phyloP scores from a whole-genome alignment of 352 stramenopile genomes.

The Peronospora tabacina region DNA sequence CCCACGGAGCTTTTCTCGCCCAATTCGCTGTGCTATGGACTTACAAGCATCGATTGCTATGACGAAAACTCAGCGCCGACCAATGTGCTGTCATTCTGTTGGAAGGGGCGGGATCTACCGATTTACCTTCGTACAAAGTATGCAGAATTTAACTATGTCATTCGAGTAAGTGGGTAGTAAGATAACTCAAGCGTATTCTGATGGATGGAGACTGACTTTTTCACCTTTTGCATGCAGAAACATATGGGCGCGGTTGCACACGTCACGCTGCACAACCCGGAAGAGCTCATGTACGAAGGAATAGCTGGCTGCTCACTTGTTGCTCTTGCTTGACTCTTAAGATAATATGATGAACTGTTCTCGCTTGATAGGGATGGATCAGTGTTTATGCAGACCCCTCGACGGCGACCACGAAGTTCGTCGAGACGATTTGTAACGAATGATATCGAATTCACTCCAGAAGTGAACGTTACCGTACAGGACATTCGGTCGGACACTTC shows the following conservation, averaged over 20 bases:
- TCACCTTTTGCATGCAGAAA: constrained; percentile 38
- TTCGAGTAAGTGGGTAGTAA: constrained; percentile 40
- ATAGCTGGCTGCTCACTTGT: background rate
- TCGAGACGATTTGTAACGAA: constrained; percentile 70
- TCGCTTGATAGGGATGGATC: constrained; percentile 43
- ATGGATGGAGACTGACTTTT: constrained; percentile 8
- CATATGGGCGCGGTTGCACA: constrained; percentile 71
- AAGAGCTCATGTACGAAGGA: constrained; percentile 61
- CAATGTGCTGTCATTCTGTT: constrained; percentile 81
- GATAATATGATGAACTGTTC: background rate
- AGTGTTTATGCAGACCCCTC: constrained; percentile 52
- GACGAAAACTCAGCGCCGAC: constrained; percentile 54
- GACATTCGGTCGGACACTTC: constrained; percentile 75
- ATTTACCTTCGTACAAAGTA: constrained; percentile 85
- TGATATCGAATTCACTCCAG: constrained; percentile 74
- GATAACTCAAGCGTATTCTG: background rate
- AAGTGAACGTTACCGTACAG: constrained; percentile 57
- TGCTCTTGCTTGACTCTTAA: background rate
- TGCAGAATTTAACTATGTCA: constrained; percentile 85
- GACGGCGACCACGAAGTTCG: constrained; percentile 51
- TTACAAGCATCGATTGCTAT: constrained; percentile 65
- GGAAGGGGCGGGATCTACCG: constrained; percentile 79
- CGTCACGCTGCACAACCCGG: constrained; percentile 59
- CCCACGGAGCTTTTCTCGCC: constrained; percentile 68
- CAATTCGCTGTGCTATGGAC: constrained; percentile 74